These are phyloP conservation scores for Psidium guajava DNA, from an alignment of 345 rosid genomes.

Conservation along the genomic window DNA sequence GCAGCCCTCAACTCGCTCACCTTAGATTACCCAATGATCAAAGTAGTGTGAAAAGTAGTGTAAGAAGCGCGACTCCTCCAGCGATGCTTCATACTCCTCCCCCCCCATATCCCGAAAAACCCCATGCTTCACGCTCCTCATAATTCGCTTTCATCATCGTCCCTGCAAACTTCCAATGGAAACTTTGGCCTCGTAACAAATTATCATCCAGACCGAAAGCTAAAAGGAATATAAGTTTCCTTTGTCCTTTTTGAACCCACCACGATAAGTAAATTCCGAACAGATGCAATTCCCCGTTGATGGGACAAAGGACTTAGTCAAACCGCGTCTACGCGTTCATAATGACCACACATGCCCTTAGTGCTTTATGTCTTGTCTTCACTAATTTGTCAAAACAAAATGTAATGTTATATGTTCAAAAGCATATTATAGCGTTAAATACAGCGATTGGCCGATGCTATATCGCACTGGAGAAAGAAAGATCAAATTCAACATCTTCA, in stretches of 20 bases:
- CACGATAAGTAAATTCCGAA: neutral
- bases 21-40: conserved; percentile 43
- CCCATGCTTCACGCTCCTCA: too few relatives aligned
- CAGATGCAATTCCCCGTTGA: neutral
- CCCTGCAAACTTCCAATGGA: too few relatives aligned
- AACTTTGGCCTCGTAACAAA: too few relatives aligned
- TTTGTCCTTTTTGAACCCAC: neutral
- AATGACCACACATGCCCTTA: neutral
- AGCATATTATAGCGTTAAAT: neutral
- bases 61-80: conserved; percentile 59
- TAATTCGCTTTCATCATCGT: too few relatives aligned
- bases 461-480: neutral
- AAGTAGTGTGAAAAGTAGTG: conserved; percentile 58
- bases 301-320: neutral
- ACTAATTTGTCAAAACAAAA: neutral
- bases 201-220: too few relatives aligned
- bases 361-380: neutral
- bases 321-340: neutral
- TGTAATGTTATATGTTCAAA: neutral
- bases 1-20: conserved; percentile 31
- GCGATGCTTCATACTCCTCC: too few relatives aligned
- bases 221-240: neutral
- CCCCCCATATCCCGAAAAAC: too few relatives aligned
- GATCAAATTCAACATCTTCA: neutral
- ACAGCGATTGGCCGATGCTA: neutral